phyloP scores from a whole-genome alignment of 306 rosid species.

The Hippophae gyantsensis region DNA sequence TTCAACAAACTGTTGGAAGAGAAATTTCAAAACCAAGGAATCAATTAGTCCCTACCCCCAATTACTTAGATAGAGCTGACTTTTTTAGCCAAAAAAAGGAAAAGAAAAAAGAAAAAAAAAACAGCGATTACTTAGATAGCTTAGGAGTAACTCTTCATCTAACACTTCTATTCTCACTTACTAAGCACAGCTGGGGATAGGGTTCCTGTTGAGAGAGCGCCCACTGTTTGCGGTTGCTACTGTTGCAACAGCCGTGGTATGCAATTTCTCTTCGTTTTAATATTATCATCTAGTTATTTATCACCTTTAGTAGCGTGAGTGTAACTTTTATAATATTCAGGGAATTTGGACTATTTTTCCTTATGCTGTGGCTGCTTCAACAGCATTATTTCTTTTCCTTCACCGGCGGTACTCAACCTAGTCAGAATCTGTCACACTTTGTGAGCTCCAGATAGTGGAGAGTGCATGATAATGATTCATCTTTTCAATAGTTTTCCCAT shows the following conservation, averaged over 20 bases:
- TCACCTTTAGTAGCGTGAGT: constrained; percentile 8
- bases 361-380: constrained; percentile 45
- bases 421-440: constrained; percentile 9
- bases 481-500: background rate
- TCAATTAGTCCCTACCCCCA: background rate
- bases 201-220: constrained; percentile 52
- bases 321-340: constrained; percentile 20
- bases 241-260: constrained; percentile 57
- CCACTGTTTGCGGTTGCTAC: constrained; percentile 56
- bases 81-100: background rate
- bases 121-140: background rate
- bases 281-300: background rate
- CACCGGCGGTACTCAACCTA: constrained; percentile 24
- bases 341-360: constrained; percentile 58
- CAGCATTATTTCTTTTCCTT: constrained; percentile 47
- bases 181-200: constrained; percentile 39
- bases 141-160: background rate
- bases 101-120: background rate
- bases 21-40: background rate
- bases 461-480: constrained; percentile 2
- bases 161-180: constrained; percentile 5
- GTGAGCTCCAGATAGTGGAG: constrained; percentile 1
- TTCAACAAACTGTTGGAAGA: background rate
- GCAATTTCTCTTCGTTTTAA: background rate
- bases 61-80: too few relatives aligned